Conservation (phyloP, 306 rosid genomes). For the Pueraria montana region DNA sequence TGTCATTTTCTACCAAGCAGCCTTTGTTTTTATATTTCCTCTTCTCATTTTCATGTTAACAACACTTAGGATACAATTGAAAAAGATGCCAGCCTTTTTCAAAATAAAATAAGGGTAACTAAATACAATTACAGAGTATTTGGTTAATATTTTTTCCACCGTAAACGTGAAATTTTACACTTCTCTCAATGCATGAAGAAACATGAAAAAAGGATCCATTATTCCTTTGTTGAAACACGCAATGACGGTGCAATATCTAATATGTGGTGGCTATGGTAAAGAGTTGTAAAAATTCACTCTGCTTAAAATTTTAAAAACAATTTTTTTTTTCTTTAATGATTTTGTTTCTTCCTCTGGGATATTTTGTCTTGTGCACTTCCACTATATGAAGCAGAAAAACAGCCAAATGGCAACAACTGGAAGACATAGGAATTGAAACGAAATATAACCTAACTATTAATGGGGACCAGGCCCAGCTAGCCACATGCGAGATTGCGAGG, state of each 20-base stretch:
- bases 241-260: neutral
- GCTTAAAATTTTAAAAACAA: neutral
- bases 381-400: conserved; percentile 52
- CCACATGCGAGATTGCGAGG: conserved; percentile 30
- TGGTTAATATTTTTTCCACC: neutral
- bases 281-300: neutral
- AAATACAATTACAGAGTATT: neutral
- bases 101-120: neutral
- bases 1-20: conserved; percentile 28
- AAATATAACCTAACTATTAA: conserved; percentile 28
- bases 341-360: neutral
- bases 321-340: neutral
- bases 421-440: conserved; percentile 18
- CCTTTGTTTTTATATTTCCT: neutral
- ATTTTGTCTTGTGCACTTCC: neutral
- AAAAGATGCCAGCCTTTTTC: conserved; percentile 2
- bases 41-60: neutral
- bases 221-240: neutral
- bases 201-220: neutral
- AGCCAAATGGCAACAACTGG: conserved; percentile 50
- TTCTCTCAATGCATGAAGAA: neutral
- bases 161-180: neutral
- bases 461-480: conserved; percentile 55
- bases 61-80: neutral
- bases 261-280: neutral